phyloP scores from a whole-genome alignment of 495 filamentous ascomycete species.

The Hamigera avellanea region DNA sequence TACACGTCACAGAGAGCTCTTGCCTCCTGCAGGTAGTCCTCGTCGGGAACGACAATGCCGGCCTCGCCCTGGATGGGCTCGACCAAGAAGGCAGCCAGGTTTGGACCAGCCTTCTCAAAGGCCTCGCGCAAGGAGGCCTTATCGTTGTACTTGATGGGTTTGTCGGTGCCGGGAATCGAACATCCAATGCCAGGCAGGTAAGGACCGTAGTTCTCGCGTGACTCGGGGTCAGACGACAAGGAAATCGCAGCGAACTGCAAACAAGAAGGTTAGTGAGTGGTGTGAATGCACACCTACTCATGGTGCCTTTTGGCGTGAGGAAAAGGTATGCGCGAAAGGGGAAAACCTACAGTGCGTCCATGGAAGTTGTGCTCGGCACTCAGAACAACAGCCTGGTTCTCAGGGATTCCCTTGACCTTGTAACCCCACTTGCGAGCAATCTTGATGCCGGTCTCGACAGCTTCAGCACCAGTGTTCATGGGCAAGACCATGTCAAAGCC shows the following conservation, averaged over 20 bases:
- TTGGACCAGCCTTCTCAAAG: constrained; percentile 66
- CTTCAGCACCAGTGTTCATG: constrained; percentile 98
- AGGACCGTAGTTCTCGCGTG: constrained; percentile 91
- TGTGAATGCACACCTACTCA: no score
- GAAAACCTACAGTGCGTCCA: constrained; percentile 67
- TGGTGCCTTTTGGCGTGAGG: no score
- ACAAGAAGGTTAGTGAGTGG: no score
- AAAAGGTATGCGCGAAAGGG: constrained; percentile 8
- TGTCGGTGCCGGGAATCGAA: constrained; percentile 61
- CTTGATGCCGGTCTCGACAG: constrained; percentile 97
- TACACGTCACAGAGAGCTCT: constrained; percentile 82
- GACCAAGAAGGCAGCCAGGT: constrained; percentile 87
- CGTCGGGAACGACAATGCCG: constrained; percentile 89
- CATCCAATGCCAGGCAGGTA: constrained; percentile 84
- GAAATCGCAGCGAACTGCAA: constrained; percentile 83
- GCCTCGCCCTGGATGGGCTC: constrained; percentile 98
- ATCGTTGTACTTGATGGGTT: constrained; percentile 75
- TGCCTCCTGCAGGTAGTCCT: constrained; percentile 75
- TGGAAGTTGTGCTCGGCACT: constrained; percentile 90
- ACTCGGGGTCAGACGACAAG: constrained; percentile 89
- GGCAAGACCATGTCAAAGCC: constrained; percentile 98
- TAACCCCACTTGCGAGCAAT: constrained; percentile 98
- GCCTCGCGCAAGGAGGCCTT: constrained; percentile 69
- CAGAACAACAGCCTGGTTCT: constrained; percentile 75
- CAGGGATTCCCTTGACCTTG: constrained; percentile 83